A percentile compares a stretch with the other conserved stretches of the same genome.
Evolutionary conservation across 2,329 filamentous ascomycete species (phyloP).

Genomic region (Trichophyton verrucosum): DNA sequence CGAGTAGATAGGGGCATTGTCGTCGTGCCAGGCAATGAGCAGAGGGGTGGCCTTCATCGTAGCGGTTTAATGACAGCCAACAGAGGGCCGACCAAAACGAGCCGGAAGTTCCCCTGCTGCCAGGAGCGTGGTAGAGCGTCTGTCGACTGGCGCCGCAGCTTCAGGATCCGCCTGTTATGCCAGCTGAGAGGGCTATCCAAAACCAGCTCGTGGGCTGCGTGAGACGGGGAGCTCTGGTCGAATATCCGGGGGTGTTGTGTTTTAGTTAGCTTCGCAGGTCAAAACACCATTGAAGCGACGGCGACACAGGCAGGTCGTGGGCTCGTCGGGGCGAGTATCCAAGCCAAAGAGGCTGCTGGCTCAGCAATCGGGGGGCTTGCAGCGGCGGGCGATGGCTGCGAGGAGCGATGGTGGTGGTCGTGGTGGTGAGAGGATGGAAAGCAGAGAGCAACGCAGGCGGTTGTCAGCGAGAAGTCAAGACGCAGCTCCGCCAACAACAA

Average conservation of each 20-base stretch:
- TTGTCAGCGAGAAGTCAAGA: too few relatives aligned
- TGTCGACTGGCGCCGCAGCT: neutral
- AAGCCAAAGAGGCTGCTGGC: neutral
- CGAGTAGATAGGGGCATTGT: conserved; percentile 93
- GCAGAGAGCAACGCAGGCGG: too few relatives aligned
- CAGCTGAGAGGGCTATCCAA: neutral
- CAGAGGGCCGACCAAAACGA: neutral
- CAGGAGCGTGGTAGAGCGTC: neutral
- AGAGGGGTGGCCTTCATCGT: conserved; percentile 91
- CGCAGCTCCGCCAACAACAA: too few relatives aligned
- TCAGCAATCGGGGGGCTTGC: neutral
- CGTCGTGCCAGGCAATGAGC: conserved; percentile 97
- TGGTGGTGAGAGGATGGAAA: too few relatives aligned
- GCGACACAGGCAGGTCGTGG: neutral
- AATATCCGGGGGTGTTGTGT: neutral
- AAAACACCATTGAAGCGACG: neutral
- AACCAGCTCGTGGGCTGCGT: neutral
- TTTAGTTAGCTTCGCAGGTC: neutral
- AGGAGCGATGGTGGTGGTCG: too few relatives aligned
- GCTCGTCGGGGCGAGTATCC: neutral
- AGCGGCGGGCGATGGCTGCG: too few relatives aligned
- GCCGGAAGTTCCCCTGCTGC: neutral
- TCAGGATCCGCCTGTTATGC: neutral
- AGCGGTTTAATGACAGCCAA: conserved; percentile 8
- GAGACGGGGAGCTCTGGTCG: neutral